Evolutionary conservation across 495 filamentous ascomycete species (phyloP).

Genomic region (Trichocladium uniseriatum): DNA sequence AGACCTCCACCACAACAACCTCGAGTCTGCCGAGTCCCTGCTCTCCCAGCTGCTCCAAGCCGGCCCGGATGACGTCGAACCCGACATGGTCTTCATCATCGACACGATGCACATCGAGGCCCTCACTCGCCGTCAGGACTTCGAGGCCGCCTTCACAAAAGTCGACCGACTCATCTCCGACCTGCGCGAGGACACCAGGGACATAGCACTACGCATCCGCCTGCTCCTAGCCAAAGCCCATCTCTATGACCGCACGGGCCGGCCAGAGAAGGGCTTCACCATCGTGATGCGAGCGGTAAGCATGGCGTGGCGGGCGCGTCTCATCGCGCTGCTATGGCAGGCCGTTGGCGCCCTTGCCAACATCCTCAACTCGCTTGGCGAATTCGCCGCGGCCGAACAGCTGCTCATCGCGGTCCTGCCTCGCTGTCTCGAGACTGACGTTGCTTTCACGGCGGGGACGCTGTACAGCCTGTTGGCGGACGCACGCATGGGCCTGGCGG

Average conservation of each 20-base stretch:
- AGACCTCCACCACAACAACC: conserved; percentile 61
- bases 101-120: conserved; percentile 63
- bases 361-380: conserved; percentile 60
- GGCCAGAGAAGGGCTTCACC: conserved; percentile 74
- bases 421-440: conserved; percentile 69
- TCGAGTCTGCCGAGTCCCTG: conserved; percentile 57
- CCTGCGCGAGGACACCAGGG: conserved; percentile 59
- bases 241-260: conserved; percentile 59
- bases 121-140: conserved; percentile 53
- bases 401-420: conserved; percentile 70
- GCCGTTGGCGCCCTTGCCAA: conserved; percentile 59
- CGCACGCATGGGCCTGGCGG: conserved; percentile 74
- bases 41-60: conserved; percentile 50
- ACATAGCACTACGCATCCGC: conserved; percentile 64
- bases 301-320: conserved; percentile 60
- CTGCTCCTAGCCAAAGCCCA: conserved; percentile 69
- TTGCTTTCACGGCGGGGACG: conserved; percentile 52
- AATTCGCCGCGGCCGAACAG: conserved; percentile 60
- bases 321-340: conserved; percentile 69
- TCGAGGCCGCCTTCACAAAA: conserved; percentile 52
- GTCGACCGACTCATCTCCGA: conserved; percentile 58
- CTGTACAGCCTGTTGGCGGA: conserved; percentile 73
- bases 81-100: conserved; percentile 63
- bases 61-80: conserved; percentile 43
- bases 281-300: conserved; percentile 71